Conservation (phyloP, 768 basidiomycete species). For the Coprinopsis marcescibilis region DNA sequence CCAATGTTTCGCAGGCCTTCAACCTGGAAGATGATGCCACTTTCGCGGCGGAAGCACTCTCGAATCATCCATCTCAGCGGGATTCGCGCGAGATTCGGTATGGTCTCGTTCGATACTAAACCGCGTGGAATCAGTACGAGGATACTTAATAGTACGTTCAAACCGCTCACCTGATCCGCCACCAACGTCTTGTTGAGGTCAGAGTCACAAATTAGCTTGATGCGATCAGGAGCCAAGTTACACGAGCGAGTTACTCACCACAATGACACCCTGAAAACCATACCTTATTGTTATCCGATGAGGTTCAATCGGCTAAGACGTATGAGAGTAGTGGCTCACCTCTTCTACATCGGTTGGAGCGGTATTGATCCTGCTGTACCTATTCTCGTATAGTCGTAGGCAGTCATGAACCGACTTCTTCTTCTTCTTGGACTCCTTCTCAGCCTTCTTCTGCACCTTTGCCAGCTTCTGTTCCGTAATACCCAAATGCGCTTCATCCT, state of each 20-base stretch:
- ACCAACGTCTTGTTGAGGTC: constrained; percentile 38
- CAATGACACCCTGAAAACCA: constrained; percentile 40
- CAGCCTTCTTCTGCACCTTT: constrained; percentile 5
- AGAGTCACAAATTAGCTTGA: not conserved
- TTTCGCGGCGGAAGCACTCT: constrained; percentile 50
- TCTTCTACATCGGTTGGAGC: constrained; percentile 40
- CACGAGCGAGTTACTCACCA: constrained; percentile 23
- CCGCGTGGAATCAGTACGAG: not conserved
- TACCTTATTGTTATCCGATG: constrained; percentile 15
- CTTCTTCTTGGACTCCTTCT: constrained; percentile 3
- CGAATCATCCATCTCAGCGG: constrained; percentile 67
- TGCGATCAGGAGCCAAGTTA: not conserved
- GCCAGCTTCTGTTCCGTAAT: constrained; percentile 17
- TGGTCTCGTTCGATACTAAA: constrained; percentile 33
- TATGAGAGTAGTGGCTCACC: constrained; percentile 25
- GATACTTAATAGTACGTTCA: not conserved
- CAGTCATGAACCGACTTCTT: constrained; percentile 11
- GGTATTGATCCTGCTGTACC: constrained; percentile 20
- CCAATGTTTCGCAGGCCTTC: constrained; percentile 37
- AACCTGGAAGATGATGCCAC: constrained; percentile 54
- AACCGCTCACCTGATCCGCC: constrained; percentile 39
- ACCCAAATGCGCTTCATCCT: constrained; percentile 21
- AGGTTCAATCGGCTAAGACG: not conserved
- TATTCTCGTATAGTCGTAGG: constrained; percentile 20
- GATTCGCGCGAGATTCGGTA: constrained; percentile 42